Conservation (phyloP, 2,329 filamentous ascomycete genomes). For the Colletotrichum sidae region DNA sequence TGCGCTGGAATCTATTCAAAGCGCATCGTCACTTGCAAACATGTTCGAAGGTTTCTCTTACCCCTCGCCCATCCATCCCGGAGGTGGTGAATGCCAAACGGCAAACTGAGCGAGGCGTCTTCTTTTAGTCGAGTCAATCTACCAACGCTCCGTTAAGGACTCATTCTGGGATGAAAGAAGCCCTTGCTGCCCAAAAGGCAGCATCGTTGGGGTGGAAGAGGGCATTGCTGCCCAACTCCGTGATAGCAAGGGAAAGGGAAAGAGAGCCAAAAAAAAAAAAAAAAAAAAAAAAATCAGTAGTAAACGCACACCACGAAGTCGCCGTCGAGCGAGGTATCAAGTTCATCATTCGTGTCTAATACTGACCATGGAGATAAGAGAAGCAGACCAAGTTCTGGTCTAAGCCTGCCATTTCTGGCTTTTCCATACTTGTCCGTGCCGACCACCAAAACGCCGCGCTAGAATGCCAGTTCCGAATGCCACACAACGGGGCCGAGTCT, state of each 20-base stretch:
- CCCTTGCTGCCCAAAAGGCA: conserved; percentile 79
- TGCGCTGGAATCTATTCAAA: not conserved
- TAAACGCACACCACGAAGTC: conserved; percentile 26
- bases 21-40: conserved; percentile 6
- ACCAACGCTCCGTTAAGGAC: conserved; percentile 88
- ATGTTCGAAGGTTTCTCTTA: conserved; percentile 57
- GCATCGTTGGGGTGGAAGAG: conserved; percentile 67
- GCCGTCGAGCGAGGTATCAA: conserved; percentile 37
- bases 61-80: conserved; percentile 50
- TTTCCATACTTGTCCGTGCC: conserved; percentile 24
- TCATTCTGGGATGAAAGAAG: conserved; percentile 74
- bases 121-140: conserved; percentile 61
- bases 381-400: conserved; percentile 32
- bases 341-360: conserved; percentile 39
- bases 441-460: conserved; percentile 49
- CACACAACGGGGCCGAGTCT: conserved; percentile 21
- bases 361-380: conserved; percentile 29
- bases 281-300: conserved; percentile 33
- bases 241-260: conserved; percentile 30
- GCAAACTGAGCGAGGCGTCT: conserved; percentile 50
- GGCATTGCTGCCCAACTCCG: not conserved
- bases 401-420: conserved; percentile 39
- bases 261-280: conserved; percentile 23
- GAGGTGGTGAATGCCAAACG: conserved; percentile 44
- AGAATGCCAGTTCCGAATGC: conserved; percentile 38